Evolutionary conservation across 176 grass and related monocot species (phyloP), one percentile per base, ranked within the genome.

Genomic region (Tillandsia leiboldiana): DNA sequence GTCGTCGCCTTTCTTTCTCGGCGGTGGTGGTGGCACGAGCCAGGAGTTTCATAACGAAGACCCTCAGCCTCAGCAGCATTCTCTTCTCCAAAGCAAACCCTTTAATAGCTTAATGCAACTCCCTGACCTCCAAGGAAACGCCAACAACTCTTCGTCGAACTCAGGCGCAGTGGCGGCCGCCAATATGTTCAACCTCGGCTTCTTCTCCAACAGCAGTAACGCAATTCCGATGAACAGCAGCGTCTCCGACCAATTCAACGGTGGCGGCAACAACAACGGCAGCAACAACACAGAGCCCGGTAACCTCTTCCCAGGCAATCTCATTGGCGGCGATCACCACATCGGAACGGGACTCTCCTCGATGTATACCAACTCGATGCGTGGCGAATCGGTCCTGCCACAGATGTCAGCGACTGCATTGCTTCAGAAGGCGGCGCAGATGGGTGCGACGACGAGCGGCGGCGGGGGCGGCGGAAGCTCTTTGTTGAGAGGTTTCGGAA

Each of bases 341-440:
- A 69, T 81, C 8, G 8, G 54, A 11, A 12, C 24, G 0, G 9
- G 67, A 29, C 78, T 89, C 26, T 27, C 78, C 69, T 79, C 78
- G 20, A 10, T 85, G 63, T 88, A 80, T 70, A 82, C 59, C 48
- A 51, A 76, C 12, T 61, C 75, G 1, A 8, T 69, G 33, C 33
- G 33, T 6, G 33, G 33, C 0, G 65, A 70, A 10, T 48, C 78
- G 0, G 62, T 48, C 47, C 53, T 67, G 28, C 72, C 89, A 29
- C 87, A 90, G 82, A 93, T 93, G 84, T 93, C 95, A 1, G 90
- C 95, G 6, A 99, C 95, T 1, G 95, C 95, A 57, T 84, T 99
- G 6, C 78, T 99, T 56, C 85, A 93, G 77, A 99, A 90, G 72
- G 95, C 95, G 0, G 82, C 95, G 0, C 90, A 93, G 74, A 93